phyloP scores from a whole-genome alignment of 2,329 filamentous ascomycete species.

The Alternaria gaisen region DNA sequence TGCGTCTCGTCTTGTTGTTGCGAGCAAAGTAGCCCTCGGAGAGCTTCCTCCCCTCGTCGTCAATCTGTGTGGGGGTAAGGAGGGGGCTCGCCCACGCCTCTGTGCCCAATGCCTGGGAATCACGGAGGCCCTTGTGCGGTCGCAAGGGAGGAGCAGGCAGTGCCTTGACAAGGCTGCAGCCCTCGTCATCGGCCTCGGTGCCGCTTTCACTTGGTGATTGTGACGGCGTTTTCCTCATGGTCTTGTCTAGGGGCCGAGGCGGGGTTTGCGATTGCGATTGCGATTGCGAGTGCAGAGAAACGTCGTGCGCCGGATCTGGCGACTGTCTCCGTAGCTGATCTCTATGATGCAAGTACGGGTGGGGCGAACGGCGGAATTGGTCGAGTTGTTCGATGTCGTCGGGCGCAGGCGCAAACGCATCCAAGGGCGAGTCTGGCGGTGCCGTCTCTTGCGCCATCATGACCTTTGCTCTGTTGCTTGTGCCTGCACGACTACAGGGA shows the following conservation, averaged over 20 bases:
- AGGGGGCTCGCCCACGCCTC: conserved; percentile 52
- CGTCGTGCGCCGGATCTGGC: conserved; percentile 12
- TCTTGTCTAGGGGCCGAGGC: conserved; percentile 25
- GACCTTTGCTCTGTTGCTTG: neutral
- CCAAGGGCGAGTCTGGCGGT: conserved; percentile 27
- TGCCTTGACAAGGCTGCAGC: conserved; percentile 76
- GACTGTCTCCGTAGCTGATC: conserved; percentile 35
- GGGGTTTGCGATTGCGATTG: conserved; percentile 24
- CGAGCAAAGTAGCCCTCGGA: conserved; percentile 50
- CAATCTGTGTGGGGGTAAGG: conserved; percentile 58
- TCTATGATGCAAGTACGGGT: conserved; percentile 49
- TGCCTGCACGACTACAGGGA: neutral
- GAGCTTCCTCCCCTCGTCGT: conserved; percentile 56
- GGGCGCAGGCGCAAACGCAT: conserved; percentile 26
- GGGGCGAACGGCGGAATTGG: conserved; percentile 50
- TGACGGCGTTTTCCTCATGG: conserved; percentile 38
- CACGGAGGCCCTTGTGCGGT: conserved; percentile 80
- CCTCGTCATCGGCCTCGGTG: conserved; percentile 94
- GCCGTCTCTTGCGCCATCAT: conserved; percentile 19
- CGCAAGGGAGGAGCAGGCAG: conserved; percentile 79
- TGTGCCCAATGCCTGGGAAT: conserved; percentile 50
- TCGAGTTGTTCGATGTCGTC: conserved; percentile 43
- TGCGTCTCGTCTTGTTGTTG: conserved; percentile 25
- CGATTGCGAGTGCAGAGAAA: conserved; percentile 19
- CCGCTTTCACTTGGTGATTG: conserved; percentile 80